Evolutionary conservation across 2,329 filamentous ascomycete genomes (phyloP), one percentile per base, ranked within the genome.

Genomic region (Aspergillus aculeatinus): DNA sequence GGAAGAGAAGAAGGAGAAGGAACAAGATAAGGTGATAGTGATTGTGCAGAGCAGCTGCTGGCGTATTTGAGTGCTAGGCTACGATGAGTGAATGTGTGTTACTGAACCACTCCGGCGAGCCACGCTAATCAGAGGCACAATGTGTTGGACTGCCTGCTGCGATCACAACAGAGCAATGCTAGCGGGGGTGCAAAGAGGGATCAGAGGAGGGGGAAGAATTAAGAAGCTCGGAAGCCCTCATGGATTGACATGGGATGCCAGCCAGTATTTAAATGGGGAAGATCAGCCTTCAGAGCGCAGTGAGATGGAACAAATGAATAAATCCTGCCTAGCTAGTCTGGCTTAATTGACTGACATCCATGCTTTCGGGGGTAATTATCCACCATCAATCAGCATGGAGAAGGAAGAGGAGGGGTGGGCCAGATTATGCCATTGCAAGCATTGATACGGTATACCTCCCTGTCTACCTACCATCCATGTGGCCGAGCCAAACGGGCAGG

Each of bases 401-500:
- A 44, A 16, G 39, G 39, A 19, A 19, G 39, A 16, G 16, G n/a
- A 44, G 39, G 39, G 39, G 53, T 21, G 44, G 44, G 53, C 53
- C 42, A 35, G 42, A 35, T 48, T 33, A 21, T 14, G 21, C 16
- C 39, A 16, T 44, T 44, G 39, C 39, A 19, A 6, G 39, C 39
- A 44, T 44, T 42, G 14, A 42, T 42, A 42, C 39, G 39, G 39
- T 14, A 42, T n/a, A 42, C 12, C 39, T 27, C 27, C 27, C 27
- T 27, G 27, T 27, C 39, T 42, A 42, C 53, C 27, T 29, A 29
- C 27, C 7, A 29, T 29, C 27, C 53, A 55, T 55, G 53, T 55
- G 53, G 53, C 42, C 44, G n/a, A 33, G 42, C 53, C 31, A 53
- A 53, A 53, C 11, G 33, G 51, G 21, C 51, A 53, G 51, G 51